These are phyloP conservation scores for Dactylellina drechsleri DNA, from an alignment of 2,329 filamentous ascomycete species.

Conservation along the genomic window DNA sequence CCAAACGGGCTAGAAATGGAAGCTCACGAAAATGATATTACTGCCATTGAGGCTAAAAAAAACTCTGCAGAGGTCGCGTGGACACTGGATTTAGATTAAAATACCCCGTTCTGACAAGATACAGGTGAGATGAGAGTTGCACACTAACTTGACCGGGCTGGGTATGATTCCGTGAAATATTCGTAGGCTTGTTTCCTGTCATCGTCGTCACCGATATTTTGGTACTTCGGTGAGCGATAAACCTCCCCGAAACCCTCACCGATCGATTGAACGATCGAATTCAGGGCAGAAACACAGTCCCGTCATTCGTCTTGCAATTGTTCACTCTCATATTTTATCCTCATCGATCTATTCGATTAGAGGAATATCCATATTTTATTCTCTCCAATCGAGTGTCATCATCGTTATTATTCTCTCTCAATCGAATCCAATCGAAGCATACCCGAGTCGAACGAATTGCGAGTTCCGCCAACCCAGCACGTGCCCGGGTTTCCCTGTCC, in stretches of 20 bases:
- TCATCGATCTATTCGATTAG: too few relatives aligned
- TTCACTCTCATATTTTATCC: too few relatives aligned
- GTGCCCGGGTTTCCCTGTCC: slow-evolving; percentile 13
- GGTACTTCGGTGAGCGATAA: too few relatives aligned
- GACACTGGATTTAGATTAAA: slow-evolving; percentile 2
- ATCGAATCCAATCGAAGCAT: not conserved
- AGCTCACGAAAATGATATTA: slow-evolving; percentile 42
- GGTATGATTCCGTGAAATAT: slow-evolving; percentile 5
- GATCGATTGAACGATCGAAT: too few relatives aligned
- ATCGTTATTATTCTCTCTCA: not conserved
- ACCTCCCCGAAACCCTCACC: too few relatives aligned
- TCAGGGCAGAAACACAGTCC: too few relatives aligned
- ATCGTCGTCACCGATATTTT: too few relatives aligned
- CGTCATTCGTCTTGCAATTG: too few relatives aligned
- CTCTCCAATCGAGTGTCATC: not conserved
- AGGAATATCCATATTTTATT: not conserved
- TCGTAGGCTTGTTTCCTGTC: not conserved
- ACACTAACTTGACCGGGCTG: slow-evolving; percentile 3
- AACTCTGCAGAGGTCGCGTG: slow-evolving; percentile 32
- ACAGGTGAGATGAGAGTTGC: slow-evolving; percentile 13
- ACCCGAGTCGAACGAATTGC: too few relatives aligned
- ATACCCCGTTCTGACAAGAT: not conserved
- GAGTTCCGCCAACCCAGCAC: slow-evolving; percentile 42
- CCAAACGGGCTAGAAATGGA: slow-evolving; percentile 11
- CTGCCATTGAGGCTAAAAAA: slow-evolving; percentile 2